Conservation (phyloP, 108 stramenopile genomes). For the Pseudonitzschia multiseries region DNA sequence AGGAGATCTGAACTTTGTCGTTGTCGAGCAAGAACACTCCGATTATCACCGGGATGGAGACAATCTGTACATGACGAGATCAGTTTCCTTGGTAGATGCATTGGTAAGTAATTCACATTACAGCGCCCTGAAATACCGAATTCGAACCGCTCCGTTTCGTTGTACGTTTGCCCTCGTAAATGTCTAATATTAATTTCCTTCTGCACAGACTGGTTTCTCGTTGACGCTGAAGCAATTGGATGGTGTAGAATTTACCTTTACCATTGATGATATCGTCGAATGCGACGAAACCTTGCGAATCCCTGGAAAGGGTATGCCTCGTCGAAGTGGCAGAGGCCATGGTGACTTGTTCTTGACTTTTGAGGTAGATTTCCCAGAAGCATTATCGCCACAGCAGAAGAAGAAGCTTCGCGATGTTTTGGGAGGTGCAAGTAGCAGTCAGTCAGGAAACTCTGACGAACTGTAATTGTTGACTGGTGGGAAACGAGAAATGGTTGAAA, state of each 20-base stretch:
- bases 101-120: slow-evolving; percentile 56
- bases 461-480: not conserved
- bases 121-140: not conserved
- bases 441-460: slow-evolving; percentile 6
- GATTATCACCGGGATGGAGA: slow-evolving; percentile 83
- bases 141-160: too few relatives aligned
- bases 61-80: slow-evolving; percentile 80
- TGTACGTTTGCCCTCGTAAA: too few relatives aligned
- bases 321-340: slow-evolving; percentile 78
- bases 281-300: slow-evolving; percentile 85
- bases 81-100: slow-evolving; percentile 89
- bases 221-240: slow-evolving; percentile 78
- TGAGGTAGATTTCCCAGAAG: slow-evolving; percentile 90
- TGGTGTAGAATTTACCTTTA: slow-evolving; percentile 66
- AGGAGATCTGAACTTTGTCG: slow-evolving; percentile 79
- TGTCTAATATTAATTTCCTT: not conserved
- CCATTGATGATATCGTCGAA: slow-evolving; percentile 72
- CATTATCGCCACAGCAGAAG: slow-evolving; percentile 68
- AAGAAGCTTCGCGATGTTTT: slow-evolving; percentile 67
- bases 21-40: slow-evolving; percentile 51
- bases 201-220: slow-evolving; percentile 73
- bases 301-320: slow-evolving; percentile 89
- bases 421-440: slow-evolving; percentile 20
- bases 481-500: not conserved
- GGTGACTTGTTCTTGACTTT: slow-evolving; percentile 89